Evolutionary conservation across 768 basidiomycete species (phyloP).

Genomic region (Lentinula aciculospora): DNA sequence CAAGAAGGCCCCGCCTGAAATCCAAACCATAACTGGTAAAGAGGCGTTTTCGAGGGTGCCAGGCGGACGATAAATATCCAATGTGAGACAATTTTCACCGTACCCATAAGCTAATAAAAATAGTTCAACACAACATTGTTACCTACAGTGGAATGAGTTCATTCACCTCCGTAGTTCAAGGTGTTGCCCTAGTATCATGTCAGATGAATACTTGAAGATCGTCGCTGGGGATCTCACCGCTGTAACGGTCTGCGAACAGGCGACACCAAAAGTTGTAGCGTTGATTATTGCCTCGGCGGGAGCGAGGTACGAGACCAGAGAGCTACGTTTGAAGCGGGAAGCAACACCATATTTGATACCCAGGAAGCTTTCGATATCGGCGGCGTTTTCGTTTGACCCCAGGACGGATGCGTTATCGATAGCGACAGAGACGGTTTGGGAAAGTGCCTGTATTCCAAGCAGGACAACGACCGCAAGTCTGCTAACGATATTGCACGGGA

Average conservation of each 20-base stretch:
- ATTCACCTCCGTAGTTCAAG: not conserved
- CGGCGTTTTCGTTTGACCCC: not conserved
- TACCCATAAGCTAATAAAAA: not conserved
- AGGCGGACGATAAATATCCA: conserved; percentile 1
- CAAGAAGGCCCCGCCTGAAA: not conserved
- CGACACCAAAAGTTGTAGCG: not conserved
- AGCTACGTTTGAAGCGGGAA: not conserved
- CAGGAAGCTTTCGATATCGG: not conserved
- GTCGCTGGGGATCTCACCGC: not conserved
- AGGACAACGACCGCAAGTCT: not conserved
- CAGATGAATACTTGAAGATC: not conserved
- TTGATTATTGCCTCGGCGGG: not conserved
- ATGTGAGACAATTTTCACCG: not conserved
- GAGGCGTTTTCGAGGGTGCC: not conserved
- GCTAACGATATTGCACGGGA: no score
- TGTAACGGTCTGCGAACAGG: not conserved
- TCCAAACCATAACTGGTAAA: conserved; percentile 3
- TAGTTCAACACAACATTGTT: not conserved
- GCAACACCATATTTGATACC: not conserved
- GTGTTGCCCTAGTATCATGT: not conserved
- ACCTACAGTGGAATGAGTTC: not conserved
- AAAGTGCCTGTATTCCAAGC: not conserved
- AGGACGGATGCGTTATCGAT: not conserved
- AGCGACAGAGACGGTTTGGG: not conserved
- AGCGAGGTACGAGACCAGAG: not conserved